A percentile compares a stretch with the other conserved stretches of the same genome.
Conservation (phyloP, 1,284 basidiomycete genomes). For the Mrakiaceae sp. region DNA sequence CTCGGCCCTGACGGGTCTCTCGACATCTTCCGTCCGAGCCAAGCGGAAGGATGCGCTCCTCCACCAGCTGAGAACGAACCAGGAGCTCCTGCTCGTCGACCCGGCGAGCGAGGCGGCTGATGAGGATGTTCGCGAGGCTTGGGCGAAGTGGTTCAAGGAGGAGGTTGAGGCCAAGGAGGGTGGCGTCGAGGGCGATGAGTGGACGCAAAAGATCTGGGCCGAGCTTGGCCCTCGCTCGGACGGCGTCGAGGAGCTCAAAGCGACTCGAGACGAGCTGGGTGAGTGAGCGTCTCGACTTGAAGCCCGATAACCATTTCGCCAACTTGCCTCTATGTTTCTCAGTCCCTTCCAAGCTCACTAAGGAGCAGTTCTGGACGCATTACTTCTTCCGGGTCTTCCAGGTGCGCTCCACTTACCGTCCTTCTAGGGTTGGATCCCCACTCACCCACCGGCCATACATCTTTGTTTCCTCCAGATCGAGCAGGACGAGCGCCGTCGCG, state of each 20-base stretch:
- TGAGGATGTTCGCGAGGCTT: slow-evolving; percentile 44
- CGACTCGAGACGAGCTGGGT: slow-evolving; percentile 53
- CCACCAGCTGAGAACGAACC: slow-evolving; percentile 59
- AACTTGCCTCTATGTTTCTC: not conserved
- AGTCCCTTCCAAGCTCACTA: slow-evolving; percentile 62
- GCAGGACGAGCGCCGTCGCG: slow-evolving; percentile 67
- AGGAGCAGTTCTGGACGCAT: slow-evolving; percentile 72
- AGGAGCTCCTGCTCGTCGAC: slow-evolving; percentile 62
- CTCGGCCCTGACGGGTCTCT: slow-evolving; percentile 30
- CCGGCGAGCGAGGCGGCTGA: slow-evolving; percentile 44
- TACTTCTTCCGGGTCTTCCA: slow-evolving; percentile 81
- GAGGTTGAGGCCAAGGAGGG: slow-evolving; percentile 43
- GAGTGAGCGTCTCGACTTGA: slow-evolving; percentile 22
- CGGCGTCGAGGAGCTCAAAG: slow-evolving; percentile 48
- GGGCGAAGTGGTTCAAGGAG: slow-evolving; percentile 47
- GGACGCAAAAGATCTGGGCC: slow-evolving; percentile 44
- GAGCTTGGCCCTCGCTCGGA: slow-evolving; percentile 40
- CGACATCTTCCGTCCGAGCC: slow-evolving; percentile 43
- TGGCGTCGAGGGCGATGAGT: slow-evolving; percentile 47
- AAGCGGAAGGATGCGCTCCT: slow-evolving; percentile 66
- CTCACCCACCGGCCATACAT: not conserved
- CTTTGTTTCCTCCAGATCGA: slow-evolving; percentile 47
- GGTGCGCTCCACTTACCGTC: not conserved
- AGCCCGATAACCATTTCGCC: not conserved
- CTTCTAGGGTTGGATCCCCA: not conserved